Percentiles rank a stretch among this genome's conserved stretches.
phyloP scores from a whole-genome alignment of 257 asterid genomes.

The Echites panduratus region DNA sequence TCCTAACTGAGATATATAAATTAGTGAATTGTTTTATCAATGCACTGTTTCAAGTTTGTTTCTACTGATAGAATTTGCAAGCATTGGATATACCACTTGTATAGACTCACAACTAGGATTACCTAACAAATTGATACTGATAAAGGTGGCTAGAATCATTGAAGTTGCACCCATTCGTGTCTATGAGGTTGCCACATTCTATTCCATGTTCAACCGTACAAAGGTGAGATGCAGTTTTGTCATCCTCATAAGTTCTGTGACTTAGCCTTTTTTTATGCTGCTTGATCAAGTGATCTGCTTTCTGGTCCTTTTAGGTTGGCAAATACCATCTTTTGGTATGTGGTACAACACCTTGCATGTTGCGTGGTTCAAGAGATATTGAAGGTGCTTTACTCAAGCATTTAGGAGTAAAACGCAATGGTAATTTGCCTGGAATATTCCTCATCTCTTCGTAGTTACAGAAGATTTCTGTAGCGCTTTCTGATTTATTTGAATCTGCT shows the following conservation, averaged over 20 bases:
- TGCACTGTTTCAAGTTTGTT: background rate
- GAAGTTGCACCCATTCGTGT: constrained; percentile 99
- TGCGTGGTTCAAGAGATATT: constrained; percentile 92
- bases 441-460: background rate
- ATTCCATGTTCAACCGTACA: constrained; percentile 92
- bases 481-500: constrained; percentile 20
- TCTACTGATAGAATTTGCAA: background rate
- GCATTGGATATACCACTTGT: background rate
- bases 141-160: constrained; percentile 81
- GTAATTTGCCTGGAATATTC: constrained; percentile 34
- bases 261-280: background rate
- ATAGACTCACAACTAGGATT: constrained; percentile 4
- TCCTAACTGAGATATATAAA: background rate
- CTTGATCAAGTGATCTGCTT: constrained; percentile 16
- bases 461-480: constrained; percentile 10
- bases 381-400: constrained; percentile 83
- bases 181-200: constrained; percentile 96
- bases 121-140: background rate
- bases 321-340: constrained; percentile 96
- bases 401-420: constrained; percentile 95
- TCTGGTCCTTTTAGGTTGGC: constrained; percentile 60
- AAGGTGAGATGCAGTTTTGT: constrained; percentile 46
- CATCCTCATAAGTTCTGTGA: constrained; percentile 8
- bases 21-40: background rate
- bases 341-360: constrained; percentile 99